These are phyloP conservation scores for Cokeromyces recurvatus DNA, from an alignment of 371 early-diverging fungal genomes.

Conservation along the genomic window DNA sequence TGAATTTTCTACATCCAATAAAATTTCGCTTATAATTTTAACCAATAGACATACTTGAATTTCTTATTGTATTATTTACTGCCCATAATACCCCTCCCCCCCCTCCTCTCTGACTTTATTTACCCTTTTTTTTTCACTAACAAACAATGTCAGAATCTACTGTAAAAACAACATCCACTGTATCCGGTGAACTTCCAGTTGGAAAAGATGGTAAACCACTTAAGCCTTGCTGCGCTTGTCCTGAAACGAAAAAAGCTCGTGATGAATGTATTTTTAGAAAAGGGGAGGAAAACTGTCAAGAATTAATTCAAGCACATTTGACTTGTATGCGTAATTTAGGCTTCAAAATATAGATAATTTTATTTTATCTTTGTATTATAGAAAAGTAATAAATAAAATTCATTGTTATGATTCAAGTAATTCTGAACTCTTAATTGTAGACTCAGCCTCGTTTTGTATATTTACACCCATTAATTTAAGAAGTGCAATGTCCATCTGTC, in stretches of 20 bases:
- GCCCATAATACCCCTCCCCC: too few relatives aligned
- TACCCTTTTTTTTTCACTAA: too few relatives aligned
- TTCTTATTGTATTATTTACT: too few relatives aligned
- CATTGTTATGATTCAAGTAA: not conserved
- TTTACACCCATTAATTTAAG: conserved; percentile 13
- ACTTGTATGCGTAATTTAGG: conserved; percentile 90
- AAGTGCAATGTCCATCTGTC: conserved; percentile 8
- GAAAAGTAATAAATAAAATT: too few relatives aligned
- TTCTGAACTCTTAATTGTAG: too few relatives aligned
- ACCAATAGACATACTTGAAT: too few relatives aligned
- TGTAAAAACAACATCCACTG: conserved; percentile 39
- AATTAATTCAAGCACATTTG: conserved; percentile 84
- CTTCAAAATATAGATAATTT: conserved; percentile 82
- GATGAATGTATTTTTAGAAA: conserved; percentile 86
- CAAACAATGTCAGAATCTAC: conserved; percentile 35
- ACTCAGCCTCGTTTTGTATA: not conserved
- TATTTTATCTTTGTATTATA: too few relatives aligned
- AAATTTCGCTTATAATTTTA: too few relatives aligned
- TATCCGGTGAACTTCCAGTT: conserved; percentile 43
- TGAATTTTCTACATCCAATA: too few relatives aligned
- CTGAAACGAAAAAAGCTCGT: conserved; percentile 87
- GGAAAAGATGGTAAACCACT: conserved; percentile 59
- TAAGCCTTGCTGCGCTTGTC: conserved; percentile 97
- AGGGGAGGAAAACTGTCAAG: conserved; percentile 85
- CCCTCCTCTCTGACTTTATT: too few relatives aligned